Evolutionary conservation across 306 rosid genomes (phyloP).

Genomic region (Malus orientalis): DNA sequence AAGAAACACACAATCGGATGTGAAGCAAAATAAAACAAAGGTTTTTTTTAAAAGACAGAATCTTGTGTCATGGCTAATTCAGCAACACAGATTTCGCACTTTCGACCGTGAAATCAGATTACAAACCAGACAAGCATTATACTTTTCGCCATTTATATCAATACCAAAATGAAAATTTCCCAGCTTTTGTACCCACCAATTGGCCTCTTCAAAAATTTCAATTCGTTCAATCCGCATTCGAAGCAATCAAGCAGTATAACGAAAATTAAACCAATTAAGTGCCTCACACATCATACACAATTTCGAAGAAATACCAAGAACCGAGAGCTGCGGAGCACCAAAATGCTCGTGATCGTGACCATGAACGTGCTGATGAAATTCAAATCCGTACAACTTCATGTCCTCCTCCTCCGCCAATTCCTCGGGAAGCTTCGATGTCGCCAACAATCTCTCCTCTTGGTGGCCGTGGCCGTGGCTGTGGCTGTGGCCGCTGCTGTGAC

Average conservation of each 20-base stretch:
- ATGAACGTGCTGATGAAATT: constrained; percentile 25
- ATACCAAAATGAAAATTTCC: neutral
- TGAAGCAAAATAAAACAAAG: neutral
- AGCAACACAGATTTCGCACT: too few relatives aligned
- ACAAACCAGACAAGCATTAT: neutral
- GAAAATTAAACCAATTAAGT: neutral
- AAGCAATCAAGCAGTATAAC: constrained; percentile 5
- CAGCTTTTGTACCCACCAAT: neutral
- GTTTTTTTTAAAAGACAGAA: too few relatives aligned
- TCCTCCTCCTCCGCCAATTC: constrained; percentile 97
- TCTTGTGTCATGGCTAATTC: too few relatives aligned
- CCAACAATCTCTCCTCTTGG: constrained; percentile 9
- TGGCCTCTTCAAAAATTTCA: neutral
- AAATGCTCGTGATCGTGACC: constrained; percentile 19
- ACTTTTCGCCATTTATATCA: neutral
- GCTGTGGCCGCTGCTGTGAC: neutral
- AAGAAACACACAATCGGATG: neutral
- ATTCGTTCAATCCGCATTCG: neutral
- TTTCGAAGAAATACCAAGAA: constrained; percentile 38
- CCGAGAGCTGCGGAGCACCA: constrained; percentile 42
- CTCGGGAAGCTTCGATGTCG: constrained; percentile 53
- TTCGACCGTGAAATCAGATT: neutral
- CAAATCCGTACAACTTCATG: constrained; percentile 73
- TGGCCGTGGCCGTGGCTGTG: constrained; percentile 26
- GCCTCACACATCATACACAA: neutral